Conservation (phyloP, 306 rosid genomes). For the Cotoneaster glaucophyllus region DNA sequence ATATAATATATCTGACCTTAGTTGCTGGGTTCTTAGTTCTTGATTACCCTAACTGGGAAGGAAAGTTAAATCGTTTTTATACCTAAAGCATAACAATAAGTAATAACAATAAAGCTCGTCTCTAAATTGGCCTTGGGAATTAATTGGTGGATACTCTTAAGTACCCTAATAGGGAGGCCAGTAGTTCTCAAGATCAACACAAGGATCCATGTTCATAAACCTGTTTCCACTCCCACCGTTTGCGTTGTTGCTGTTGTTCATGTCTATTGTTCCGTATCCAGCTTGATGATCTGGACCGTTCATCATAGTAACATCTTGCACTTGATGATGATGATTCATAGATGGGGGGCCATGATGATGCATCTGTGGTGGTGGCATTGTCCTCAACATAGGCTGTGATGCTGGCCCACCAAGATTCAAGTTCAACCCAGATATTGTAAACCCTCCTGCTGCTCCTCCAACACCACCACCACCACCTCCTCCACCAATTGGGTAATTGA, state of each 20-base stretch:
- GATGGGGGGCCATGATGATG: neutral
- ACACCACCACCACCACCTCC: conserved; percentile 29
- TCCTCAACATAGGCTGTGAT: conserved; percentile 28
- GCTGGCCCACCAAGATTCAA: conserved; percentile 52
- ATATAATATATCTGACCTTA: no score
- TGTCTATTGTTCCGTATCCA: conserved; percentile 46
- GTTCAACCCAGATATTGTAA: conserved; percentile 64
- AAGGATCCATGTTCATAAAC: conserved; percentile 58
- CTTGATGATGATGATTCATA: conserved; percentile 21
- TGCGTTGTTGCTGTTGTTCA: conserved; percentile 21
- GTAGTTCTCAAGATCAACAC: conserved; percentile 74
- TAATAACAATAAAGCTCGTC: neutral
- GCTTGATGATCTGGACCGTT: conserved; percentile 15
- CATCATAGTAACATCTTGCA: conserved; percentile 32
- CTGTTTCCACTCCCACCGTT: conserved; percentile 32
- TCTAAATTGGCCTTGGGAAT: neutral
- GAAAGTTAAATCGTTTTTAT: neutral
- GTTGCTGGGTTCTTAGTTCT: neutral
- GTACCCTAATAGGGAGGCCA: conserved; percentile 54
- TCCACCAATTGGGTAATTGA: conserved; percentile 34
- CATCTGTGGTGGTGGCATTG: conserved; percentile 20
- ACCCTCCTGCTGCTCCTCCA: conserved; percentile 44
- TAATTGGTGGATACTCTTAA: neutral
- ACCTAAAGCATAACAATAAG: neutral
- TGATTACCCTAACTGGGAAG: neutral